A percentile compares a stretch with the other conserved stretches of the same genome.
Conservation (phyloP, 371 early-diverging fungal species). For the Apophysomyces variabilis region DNA sequence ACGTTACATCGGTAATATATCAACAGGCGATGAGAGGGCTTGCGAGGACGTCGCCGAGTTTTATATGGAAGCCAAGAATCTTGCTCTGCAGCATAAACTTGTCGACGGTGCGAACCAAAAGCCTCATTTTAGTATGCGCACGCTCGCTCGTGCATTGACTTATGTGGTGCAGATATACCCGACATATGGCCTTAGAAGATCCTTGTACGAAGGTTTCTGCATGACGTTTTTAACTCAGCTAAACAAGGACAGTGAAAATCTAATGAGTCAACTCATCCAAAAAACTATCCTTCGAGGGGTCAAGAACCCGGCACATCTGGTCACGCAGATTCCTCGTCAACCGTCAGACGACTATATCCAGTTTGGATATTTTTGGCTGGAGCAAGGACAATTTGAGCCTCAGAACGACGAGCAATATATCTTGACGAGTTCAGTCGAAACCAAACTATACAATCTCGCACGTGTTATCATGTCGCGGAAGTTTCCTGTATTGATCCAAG, state of each 20-base stretch:
- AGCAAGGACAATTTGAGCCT: conserved; percentile 64
- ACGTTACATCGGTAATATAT: conserved; percentile 69
- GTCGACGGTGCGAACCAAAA: conserved; percentile 92
- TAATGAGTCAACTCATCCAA: conserved; percentile 66
- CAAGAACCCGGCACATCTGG: conserved; percentile 62
- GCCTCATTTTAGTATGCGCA: conserved; percentile 95
- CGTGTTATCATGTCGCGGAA: conserved; percentile 92
- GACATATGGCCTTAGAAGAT: conserved; percentile 78
- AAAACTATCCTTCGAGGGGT: conserved; percentile 69
- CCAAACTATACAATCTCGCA: conserved; percentile 86
- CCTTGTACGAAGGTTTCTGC: conserved; percentile 90
- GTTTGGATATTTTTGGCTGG: conserved; percentile 89
- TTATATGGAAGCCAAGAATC: conserved; percentile 79
- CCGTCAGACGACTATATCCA: conserved; percentile 72
- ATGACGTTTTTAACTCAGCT: conserved; percentile 97
- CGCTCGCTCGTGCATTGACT: conserved; percentile 87
- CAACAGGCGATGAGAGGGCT: conserved; percentile 67
- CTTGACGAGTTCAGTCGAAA: conserved; percentile 86
- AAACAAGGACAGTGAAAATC: conserved; percentile 69
- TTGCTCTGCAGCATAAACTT: conserved; percentile 73
- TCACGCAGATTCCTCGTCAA: conserved; percentile 69
- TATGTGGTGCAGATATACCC: conserved; percentile 78
- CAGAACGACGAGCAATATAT: conserved; percentile 75
- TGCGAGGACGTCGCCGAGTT: conserved; percentile 84
- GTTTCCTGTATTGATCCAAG: conserved; percentile 99